Evolutionary conservation across 805 yeast genomes (phyloP).

Genomic region (Barnettozyma salicaria): DNA sequence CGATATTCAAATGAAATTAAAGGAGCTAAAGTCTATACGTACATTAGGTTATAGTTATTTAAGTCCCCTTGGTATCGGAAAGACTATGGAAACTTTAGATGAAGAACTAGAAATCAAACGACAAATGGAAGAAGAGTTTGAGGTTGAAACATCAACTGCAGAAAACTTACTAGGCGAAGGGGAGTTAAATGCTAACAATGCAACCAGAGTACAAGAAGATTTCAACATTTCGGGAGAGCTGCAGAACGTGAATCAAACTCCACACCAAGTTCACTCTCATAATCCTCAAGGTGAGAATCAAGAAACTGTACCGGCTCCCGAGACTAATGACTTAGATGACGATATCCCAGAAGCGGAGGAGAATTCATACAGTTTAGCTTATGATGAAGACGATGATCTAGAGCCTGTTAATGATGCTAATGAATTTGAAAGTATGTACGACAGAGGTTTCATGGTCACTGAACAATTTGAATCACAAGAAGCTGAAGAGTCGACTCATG

Average conservation of each 20-base stretch:
- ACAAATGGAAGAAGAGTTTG: conserved; percentile 25
- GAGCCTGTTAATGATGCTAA: conserved; percentile 15
- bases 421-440: conserved; percentile 23
- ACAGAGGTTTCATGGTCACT: conserved; percentile 23
- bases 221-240: neutral
- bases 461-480: conserved; percentile 23
- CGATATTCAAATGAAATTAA: conserved; percentile 13
- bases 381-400: conserved; percentile 30
- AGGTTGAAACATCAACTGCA: conserved; percentile 21
- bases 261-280: conserved; percentile 6
- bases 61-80: conserved; percentile 54
- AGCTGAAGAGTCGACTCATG: conserved; percentile 4
- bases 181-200: conserved; percentile 9
- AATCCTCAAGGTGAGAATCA: conserved; percentile 8
- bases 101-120: conserved; percentile 27
- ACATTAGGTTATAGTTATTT: conserved; percentile 43
- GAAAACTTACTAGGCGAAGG: conserved; percentile 29
- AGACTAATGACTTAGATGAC: conserved; percentile 35
- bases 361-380: conserved; percentile 29
- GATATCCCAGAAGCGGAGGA: conserved; percentile 38
- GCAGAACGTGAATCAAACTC: conserved; percentile 6
- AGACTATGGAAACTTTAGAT: conserved; percentile 41
- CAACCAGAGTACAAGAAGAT: too few species aligned
- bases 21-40: conserved; percentile 30
- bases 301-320: conserved; percentile 4